Evolutionary conservation across 2,329 filamentous ascomycete species (phyloP).

Genomic region (Aspergillus sp.): DNA sequence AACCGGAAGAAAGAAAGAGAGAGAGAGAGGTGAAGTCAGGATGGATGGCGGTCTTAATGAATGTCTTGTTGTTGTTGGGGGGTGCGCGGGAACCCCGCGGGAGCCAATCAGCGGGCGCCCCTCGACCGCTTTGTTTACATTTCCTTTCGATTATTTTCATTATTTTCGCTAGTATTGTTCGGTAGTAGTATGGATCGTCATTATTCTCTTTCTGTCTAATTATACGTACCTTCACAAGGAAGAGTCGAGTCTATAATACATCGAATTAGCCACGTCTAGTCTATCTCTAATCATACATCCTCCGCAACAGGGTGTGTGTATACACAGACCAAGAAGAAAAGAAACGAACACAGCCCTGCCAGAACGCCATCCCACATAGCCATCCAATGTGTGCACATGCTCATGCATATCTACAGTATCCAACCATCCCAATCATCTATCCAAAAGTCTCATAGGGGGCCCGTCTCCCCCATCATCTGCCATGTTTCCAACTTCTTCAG

Average conservation of each 20-base stretch:
- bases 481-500: conserved; percentile 70
- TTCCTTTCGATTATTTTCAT: background rate
- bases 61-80: background rate
- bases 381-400: conserved; percentile 10
- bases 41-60: background rate
- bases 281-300: conserved; percentile 10
- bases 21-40: conserved; percentile 7
- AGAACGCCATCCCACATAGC: conserved; percentile 23
- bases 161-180: too few relatives aligned
- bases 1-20: conserved; percentile 8
- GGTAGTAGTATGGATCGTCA: too few relatives aligned
- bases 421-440: conserved; percentile 1
- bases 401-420: conserved; percentile 9
- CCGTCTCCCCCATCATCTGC: conserved; percentile 26
- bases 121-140: conserved; percentile 20
- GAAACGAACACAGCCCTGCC: conserved; percentile 10
- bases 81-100: background rate
- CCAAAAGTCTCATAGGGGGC: conserved; percentile 12
- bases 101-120: background rate
- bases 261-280: conserved; percentile 8
- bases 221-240: too few relatives aligned
- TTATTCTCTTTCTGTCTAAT: too few relatives aligned
- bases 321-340: conserved; percentile 8
- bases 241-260: background rate
- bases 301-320: conserved; percentile 2